Base-by-base conservation (phyloP, 257 asterid species). In the Solanum ossicruentum region DNA sequence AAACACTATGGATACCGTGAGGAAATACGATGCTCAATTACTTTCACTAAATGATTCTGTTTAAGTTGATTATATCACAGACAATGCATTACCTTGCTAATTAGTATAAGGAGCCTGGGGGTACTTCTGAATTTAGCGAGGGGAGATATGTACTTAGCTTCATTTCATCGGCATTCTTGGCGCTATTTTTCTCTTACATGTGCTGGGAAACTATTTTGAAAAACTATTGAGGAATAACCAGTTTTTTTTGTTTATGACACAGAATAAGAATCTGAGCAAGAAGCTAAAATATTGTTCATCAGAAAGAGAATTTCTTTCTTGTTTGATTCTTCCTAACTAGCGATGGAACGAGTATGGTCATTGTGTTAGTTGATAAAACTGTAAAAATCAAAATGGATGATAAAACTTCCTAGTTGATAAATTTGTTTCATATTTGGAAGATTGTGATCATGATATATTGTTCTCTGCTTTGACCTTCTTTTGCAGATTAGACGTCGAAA, bases 401-500 rank as follows among this genome's bases (percentile, higher is more conserved):
- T 36, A 36, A 4, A 36, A 36, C 41, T 36, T 4, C 41, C 41
- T 36, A 5, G 41, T 36, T 36, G 41, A 36, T 36, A 36, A 28
- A 36, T 36, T 41, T 12, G 60, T 73, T 73, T 47, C 81, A 49
- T 45, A 47, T 0, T 6, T 16, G 1, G 45, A 49, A 75, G 10
- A 77, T 77, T 23, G 61, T 15, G 23, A 75, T 73, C 23, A 67
- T 32, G 75, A 17, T 69, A 52, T 10, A 70, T 41, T 17, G 12
- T 82, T 67, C n/a, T 80, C 47, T 65, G 56, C 43, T 26, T 83
- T 12, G 21, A 86, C 72, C 61, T 11, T 80, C 32, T 63, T 86
- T 45, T 81, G 84, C 98, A 97, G 99, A 90, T 87, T 88, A 85
- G 96, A 97, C 83, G 85, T 95, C 4, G 93, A 94, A 85, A 92